Base-by-base conservation (phyloP, 140 eudicot genomes). In the Cichorium intybus region DNA sequence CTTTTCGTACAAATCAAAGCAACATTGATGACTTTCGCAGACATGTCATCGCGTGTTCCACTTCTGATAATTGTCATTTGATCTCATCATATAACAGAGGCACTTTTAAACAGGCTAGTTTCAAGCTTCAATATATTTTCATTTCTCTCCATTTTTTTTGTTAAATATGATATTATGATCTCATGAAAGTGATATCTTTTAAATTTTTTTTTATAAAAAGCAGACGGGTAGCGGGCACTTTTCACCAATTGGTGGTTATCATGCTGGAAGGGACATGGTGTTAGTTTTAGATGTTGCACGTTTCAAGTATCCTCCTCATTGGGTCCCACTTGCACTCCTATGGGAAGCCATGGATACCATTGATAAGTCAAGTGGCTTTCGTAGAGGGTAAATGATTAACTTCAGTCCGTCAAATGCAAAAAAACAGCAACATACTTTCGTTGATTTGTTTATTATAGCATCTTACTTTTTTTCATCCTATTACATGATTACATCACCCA, bases 161-260 rank as follows among this genome's bases (percentile, higher is more conserved):
- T 39, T 39, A 1, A 3, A 27, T 27, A 27, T 27, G 31, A 27
- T 2, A 2, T 11, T 39, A 39, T 39, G 1, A 39, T 39, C 2
- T 39, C 16, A 39, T 39, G 17, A 39, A 39, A 39, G 47, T 39
- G 17, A 8, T 56, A 23, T 1, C 41, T 31, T 55, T 72, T 33
- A 3, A 9, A n/a, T n/a, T n/a, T 45, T 62, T 14, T 50, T 16
- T 71, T 51, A 69, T 43, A 15, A 43, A 15, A 43, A 14, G 49
- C 90, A 94, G 99, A 94, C 99, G 26, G 99, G 99, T 57, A 62
- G 71, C 0, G 99, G 99, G n/a, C 99, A 94, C 68, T 94, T 94
- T 79, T 94, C 99, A 54, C 99, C 99, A 45, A 89, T 94, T 70
- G 99, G 99, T 50, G 99, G 99, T 52, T 94, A 94, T 81, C 99